phyloP scores from a whole-genome alignment of 2,329 filamentous ascomycete species.

The Talaromyces sp. region DNA sequence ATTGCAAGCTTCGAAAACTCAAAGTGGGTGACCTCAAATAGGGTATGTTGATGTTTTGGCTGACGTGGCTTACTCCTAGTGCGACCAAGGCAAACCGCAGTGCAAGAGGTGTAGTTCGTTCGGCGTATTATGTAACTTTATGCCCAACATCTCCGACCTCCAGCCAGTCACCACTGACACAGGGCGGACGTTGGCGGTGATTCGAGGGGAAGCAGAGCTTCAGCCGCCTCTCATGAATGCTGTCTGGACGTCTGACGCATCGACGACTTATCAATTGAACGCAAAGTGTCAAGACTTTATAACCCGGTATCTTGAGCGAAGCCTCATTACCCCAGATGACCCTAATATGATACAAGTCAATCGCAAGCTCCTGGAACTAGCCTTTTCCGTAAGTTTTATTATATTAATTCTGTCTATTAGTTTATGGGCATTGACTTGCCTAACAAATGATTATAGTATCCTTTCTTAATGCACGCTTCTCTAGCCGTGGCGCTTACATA shows the following conservation, averaged over 20 bases:
- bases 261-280: constrained; percentile 31
- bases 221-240: constrained; percentile 23
- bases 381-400: constrained; percentile 32
- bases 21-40: constrained; percentile 32
- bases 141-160: constrained; percentile 32
- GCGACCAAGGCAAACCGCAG: constrained; percentile 43
- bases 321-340: constrained; percentile 36
- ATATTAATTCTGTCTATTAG: neutral
- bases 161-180: constrained; percentile 27
- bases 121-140: constrained; percentile 45
- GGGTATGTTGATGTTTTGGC: neutral
- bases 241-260: constrained; percentile 34
- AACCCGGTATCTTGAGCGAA: constrained; percentile 35
- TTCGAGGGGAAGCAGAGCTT: constrained; percentile 16
- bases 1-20: constrained; percentile 49
- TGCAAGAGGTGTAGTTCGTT: constrained; percentile 43
- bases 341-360: constrained; percentile 36
- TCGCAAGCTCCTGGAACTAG: constrained; percentile 32
- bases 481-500: constrained; percentile 42
- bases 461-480: constrained; percentile 45
- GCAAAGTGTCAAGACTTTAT: constrained; percentile 41
- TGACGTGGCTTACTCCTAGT: constrained; percentile 27
- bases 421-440: neutral
- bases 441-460: constrained; percentile 28
- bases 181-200: constrained; percentile 14